These are phyloP conservation scores for Favolaschia claudopus DNA, from an alignment of 768 basidiomycete genomes.

Conservation along the genomic window DNA sequence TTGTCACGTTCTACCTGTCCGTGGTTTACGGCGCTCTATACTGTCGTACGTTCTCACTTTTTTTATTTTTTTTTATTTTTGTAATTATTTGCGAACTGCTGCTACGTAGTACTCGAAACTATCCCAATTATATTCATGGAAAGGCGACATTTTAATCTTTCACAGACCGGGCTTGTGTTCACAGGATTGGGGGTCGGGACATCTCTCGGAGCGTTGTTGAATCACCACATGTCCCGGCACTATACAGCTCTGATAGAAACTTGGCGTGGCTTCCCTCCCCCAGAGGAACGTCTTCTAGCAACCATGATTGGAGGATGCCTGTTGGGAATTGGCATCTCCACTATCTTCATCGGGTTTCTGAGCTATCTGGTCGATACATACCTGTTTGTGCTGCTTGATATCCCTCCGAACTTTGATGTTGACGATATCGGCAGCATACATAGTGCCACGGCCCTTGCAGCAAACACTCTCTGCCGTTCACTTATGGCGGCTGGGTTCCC, in stretches of 20 bases:
- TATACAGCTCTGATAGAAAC: conserved; percentile 51
- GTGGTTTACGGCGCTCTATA: conserved; percentile 67
- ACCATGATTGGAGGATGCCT: conserved; percentile 63
- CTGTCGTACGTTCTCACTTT: conserved; percentile 51
- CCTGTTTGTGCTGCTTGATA: too few relatives aligned
- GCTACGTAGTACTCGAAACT: conserved; percentile 64
- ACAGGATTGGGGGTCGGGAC: conserved; percentile 63
- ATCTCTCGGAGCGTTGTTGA: conserved; percentile 50
- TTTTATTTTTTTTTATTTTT: background rate
- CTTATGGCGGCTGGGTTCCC: conserved; percentile 47
- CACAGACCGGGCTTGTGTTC: conserved; percentile 55
- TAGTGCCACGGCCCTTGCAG: too few relatives aligned
- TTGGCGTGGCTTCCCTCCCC: too few relatives aligned
- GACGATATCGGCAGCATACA: too few relatives aligned
- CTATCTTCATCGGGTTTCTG: conserved; percentile 68
- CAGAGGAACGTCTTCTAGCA: conserved; percentile 62
- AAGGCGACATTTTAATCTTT: conserved; percentile 44
- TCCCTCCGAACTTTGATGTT: too few relatives aligned
- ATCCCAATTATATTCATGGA: conserved; percentile 56
- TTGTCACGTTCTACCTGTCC: conserved; percentile 67
- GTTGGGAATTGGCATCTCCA: conserved; percentile 56
- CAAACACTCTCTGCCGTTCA: conserved; percentile 47
- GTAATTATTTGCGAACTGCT: conserved; percentile 3
- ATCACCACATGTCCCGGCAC: conserved; percentile 41
- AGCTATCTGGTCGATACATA: conserved; percentile 66